Conservation (phyloP, 163 green algal species). For the Prototheca wickerhamii region DNA sequence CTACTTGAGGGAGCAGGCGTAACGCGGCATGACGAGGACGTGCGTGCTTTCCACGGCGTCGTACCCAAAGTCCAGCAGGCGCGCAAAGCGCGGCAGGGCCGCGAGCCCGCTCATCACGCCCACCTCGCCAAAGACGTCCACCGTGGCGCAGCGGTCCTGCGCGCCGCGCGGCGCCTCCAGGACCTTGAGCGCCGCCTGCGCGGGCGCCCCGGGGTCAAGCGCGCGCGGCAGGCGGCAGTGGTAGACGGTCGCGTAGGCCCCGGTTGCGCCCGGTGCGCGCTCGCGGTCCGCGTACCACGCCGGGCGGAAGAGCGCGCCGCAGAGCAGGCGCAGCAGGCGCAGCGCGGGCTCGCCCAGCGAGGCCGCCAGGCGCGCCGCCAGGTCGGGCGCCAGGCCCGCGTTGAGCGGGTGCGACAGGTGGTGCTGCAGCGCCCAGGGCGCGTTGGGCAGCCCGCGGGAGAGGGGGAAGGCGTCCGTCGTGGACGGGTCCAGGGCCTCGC, state of each 20-base stretch:
- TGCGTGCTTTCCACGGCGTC: conserved; percentile 16
- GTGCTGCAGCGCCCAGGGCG: conserved; percentile 36
- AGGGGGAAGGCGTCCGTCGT: conserved; percentile 33
- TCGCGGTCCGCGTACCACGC: conserved; percentile 16
- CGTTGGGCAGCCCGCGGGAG: conserved; percentile 34
- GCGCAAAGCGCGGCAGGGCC: neutral
- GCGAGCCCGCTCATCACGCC: conserved; percentile 32
- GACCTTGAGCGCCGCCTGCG: conserved; percentile 35
- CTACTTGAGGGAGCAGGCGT: conserved; percentile 28
- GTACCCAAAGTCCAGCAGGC: conserved; percentile 22
- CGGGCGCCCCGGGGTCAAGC: neutral
- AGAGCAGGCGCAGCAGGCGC: conserved; percentile 37
- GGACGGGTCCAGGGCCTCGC: conserved; percentile 28
- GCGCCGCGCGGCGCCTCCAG: conserved; percentile 40
- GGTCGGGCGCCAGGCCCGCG: conserved; percentile 19
- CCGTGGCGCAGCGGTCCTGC: conserved; percentile 36
- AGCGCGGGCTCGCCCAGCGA: conserved; percentile 9
- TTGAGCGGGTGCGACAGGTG: conserved; percentile 45
- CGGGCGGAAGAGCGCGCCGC: conserved; percentile 22
- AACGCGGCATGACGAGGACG: conserved; percentile 30
- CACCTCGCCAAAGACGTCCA: conserved; percentile 47
- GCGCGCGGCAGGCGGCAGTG: conserved; percentile 7
- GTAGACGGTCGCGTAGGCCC: conserved; percentile 25
- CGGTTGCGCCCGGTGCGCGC: conserved; percentile 7
- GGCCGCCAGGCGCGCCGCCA: conserved; percentile 20